Conservation (phyloP, 345 rosid genomes). For the Hibiscus tridactylites region DNA sequence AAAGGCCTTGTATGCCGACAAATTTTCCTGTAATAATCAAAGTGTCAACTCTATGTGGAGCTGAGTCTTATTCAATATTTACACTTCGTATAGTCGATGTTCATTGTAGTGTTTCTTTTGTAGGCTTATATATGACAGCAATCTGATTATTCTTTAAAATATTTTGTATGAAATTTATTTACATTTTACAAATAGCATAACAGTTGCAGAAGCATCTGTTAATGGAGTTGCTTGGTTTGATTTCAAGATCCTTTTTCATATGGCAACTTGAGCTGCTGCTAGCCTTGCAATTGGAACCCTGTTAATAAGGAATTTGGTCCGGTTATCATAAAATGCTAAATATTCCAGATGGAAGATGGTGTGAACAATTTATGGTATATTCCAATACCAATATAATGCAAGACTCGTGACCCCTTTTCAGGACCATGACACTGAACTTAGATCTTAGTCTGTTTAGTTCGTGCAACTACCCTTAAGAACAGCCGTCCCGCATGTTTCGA, state of each 20-base stretch:
- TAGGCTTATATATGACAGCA: neutral
- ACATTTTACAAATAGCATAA: neutral
- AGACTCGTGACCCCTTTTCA: neutral
- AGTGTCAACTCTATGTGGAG: neutral
- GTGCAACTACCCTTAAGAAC: neutral
- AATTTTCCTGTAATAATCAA: neutral
- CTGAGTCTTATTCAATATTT: neutral
- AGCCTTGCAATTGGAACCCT: conserved; percentile 14
- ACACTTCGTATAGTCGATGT: neutral
- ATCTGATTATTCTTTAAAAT: neutral
- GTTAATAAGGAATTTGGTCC: neutral
- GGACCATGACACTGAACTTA: neutral
- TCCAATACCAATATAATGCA: neutral
- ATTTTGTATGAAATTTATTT: neutral
- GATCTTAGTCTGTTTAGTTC: neutral
- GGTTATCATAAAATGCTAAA: neutral
- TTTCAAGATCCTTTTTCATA: neutral
- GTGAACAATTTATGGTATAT: neutral
- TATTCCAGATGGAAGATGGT: neutral
- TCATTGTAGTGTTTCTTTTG: neutral
- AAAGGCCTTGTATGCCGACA: neutral
- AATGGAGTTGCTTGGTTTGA: neutral
- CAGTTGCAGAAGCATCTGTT: neutral
- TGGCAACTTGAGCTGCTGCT: conserved; percentile 12
- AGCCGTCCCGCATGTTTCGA: neutral